Conservation (phyloP, 371 early-diverging fungal genomes). For the Syncephalastrum sp. region DNA sequence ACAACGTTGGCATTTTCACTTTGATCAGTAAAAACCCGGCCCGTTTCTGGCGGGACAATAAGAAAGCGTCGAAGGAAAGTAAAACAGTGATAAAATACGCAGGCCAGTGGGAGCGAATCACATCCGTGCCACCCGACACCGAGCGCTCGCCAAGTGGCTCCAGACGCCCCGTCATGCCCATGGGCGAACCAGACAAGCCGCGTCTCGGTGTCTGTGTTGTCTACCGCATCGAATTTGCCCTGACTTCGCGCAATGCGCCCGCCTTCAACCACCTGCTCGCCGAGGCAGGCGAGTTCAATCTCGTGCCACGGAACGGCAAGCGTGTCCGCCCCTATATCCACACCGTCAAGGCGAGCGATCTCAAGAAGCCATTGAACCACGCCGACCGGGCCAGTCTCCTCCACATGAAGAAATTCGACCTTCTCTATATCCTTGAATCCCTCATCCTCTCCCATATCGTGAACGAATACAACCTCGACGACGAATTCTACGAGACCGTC, state of each 20-base stretch:
- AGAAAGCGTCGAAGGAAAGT: slow-evolving; percentile 5
- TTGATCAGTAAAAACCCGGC: slow-evolving; percentile 30
- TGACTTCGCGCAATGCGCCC: background rate
- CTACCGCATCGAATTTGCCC: slow-evolving; percentile 27
- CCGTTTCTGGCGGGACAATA: slow-evolving; percentile 26
- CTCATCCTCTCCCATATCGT: slow-evolving; percentile 35
- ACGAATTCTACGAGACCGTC: slow-evolving; percentile 25
- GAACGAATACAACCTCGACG: slow-evolving; percentile 42
- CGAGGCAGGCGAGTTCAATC: slow-evolving; percentile 40
- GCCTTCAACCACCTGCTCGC: slow-evolving; percentile 24
- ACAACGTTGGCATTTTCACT: slow-evolving; percentile 18
- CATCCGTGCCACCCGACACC: slow-evolving; percentile 20
- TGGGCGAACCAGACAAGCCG: slow-evolving; percentile 11
- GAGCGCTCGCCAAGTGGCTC: background rate
- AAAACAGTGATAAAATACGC: background rate
- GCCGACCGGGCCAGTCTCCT: slow-evolving; percentile 14
- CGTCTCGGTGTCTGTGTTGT: slow-evolving; percentile 43
- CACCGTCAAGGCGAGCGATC: slow-evolving; percentile 2
- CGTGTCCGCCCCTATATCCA: slow-evolving; percentile 8
- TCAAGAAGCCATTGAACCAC: slow-evolving; percentile 12
- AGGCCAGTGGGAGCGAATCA: slow-evolving; percentile 29
- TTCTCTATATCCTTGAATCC: slow-evolving; percentile 49
- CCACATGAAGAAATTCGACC: slow-evolving; percentile 27
- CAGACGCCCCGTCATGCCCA: slow-evolving; percentile 17
- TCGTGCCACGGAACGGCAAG: slow-evolving; percentile 26